Evolutionary conservation across 2,329 filamentous ascomycete genomes (phyloP), one percentile per base, ranked within the genome.

Genomic region (Epichloe glyceriae): DNA sequence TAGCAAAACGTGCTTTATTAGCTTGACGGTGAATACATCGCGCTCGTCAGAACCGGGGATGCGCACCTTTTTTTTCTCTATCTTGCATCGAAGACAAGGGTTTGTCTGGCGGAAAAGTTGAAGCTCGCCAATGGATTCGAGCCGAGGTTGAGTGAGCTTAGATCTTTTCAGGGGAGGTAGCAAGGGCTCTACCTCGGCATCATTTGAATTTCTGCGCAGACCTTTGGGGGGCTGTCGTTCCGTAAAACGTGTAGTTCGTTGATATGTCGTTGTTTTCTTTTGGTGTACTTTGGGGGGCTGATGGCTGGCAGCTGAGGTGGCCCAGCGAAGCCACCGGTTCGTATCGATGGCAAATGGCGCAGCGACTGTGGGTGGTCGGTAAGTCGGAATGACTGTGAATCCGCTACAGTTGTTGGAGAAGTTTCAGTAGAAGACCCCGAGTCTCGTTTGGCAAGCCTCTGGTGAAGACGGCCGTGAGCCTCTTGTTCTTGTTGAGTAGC

Each of bases 81-180:
- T 63, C 58, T 67, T 72, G 58, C 77, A 80, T 41, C 73, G 72
- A 40, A 80, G 66, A 57, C 77, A 80, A 14, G 71, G 68, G 15
- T 70, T 70, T 15, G 67, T 61, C 37, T 74, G 71, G 39, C 68
- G 70, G 17, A 74, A 65, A 8, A 80, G 66, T 40, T 69, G 70
- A 4, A 80, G 68, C 60, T 80, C 77, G 41, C 72, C 75, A 44
- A 80, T 80, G 17, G 77, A 80, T 57, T 79, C 70, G 2, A 80
- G 64, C 22, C 74, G 71, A 38, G 73, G 71, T 54, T 75, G 75
- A 3, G 73, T 74, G 33, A 74, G 69, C 42, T 75, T 70, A 49
- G 71, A 75, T 54, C 72, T 68, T 61, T 79, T 79, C 50, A 80
- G 57, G 4, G 77, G 77, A 7, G 77, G 77, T 3, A 80, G 65